These are phyloP conservation scores for Croton setiger DNA, from an alignment of 441 rosid species.

Conservation along the genomic window DNA sequence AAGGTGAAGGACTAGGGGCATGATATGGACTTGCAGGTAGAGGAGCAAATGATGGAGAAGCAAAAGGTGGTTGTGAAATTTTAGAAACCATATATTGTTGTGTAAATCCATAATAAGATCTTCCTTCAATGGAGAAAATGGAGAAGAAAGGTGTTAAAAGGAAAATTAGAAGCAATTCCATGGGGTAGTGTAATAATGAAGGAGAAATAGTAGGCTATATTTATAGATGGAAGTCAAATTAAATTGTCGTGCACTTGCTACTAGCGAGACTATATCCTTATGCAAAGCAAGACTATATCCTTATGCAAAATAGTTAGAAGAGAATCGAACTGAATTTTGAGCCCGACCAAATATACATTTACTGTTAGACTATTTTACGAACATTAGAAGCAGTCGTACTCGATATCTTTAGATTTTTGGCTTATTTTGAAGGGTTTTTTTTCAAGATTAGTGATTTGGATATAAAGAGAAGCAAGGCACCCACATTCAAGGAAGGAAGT, in stretches of 20 bases:
- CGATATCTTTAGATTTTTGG: conserved; percentile 2
- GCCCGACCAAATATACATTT: no score
- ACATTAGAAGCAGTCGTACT: no score
- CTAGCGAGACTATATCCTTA: no score
- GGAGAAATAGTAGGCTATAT: conserved; percentile 9
- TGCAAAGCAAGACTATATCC: no score
- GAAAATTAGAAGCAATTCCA: conserved; percentile 21
- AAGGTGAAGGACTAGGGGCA: conserved; percentile 18
- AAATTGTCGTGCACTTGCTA: no score
- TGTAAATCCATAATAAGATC: conserved; percentile 1
- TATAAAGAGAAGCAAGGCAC: conserved; percentile 18
- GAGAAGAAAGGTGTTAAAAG: conserved; percentile 6
- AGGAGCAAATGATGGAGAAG: conserved; percentile 30
- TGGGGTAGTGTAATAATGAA: background rate
- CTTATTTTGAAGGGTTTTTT: conserved; percentile 1
- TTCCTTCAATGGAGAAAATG: conserved; percentile 11
- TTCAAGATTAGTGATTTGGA: background rate
- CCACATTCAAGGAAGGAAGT: conserved; percentile 27
- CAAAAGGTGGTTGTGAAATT: conserved; percentile 28
- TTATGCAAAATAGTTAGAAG: background rate
- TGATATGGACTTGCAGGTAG: conserved; percentile 20
- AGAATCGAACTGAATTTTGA: no score
- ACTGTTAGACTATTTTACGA: no score
- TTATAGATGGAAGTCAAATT: conserved; percentile 23
- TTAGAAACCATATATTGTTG: conserved; percentile 10